These are phyloP conservation scores for Chloridella minuta DNA, from an alignment of 352 stramenopile species.

Conservation along the genomic window DNA sequence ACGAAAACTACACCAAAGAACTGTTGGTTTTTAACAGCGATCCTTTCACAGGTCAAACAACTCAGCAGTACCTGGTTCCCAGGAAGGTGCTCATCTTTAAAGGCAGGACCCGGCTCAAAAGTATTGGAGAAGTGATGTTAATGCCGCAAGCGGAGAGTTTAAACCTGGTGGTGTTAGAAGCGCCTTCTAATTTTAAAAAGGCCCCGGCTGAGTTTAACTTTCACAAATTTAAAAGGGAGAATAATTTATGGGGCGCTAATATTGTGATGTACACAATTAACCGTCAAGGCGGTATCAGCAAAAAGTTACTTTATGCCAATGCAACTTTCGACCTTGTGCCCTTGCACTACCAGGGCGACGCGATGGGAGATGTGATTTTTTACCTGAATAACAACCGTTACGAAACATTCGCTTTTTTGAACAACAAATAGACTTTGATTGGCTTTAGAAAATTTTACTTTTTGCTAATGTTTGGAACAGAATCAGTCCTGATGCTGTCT, in stretches of 20 bases:
- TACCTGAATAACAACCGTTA: not conserved
- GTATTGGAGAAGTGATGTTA: no score
- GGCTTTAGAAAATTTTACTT: no score
- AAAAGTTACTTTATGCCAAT: not conserved
- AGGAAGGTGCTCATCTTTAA: not conserved
- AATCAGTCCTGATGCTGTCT: not conserved
- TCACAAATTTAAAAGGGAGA: not conserved
- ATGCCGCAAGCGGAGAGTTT: no score
- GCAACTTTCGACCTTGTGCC: not conserved
- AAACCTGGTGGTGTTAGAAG: not conserved
- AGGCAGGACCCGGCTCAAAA: not conserved
- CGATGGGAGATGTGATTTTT: not conserved
- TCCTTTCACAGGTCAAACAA: not conserved
- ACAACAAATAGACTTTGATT: no score
- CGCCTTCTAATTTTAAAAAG: not conserved
- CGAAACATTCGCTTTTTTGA: not conserved
- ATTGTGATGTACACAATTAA: not conserved
- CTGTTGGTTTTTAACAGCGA: not conserved
- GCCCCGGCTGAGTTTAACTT: not conserved
- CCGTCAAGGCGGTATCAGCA: not conserved
- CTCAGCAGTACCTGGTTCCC: not conserved
- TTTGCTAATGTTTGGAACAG: no score
- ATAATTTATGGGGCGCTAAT: not conserved
- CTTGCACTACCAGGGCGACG: not conserved
- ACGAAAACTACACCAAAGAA: not conserved